Conservation (phyloP, 2,329 filamentous ascomycete genomes). For the Aschersonia sp. region DNA sequence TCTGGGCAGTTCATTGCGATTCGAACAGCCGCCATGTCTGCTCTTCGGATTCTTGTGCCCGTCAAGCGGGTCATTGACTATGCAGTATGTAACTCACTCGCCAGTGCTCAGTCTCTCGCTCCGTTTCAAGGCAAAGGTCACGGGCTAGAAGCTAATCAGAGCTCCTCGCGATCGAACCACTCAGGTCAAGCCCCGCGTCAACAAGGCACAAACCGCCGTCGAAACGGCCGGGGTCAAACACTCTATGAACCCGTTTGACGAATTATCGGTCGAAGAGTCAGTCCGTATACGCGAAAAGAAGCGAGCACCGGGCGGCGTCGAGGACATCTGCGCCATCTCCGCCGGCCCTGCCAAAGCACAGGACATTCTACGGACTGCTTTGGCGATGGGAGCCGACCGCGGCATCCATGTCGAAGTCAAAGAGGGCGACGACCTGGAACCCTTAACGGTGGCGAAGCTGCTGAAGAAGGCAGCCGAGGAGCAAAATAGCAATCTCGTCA, state of each 20-base stretch:
- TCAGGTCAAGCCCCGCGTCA: conserved; percentile 55
- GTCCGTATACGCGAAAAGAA: conserved; percentile 88
- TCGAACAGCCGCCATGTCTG: conserved; percentile 31
- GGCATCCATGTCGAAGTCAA: conserved; percentile 73
- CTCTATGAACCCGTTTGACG: conserved; percentile 98
- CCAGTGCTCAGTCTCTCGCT: not conserved
- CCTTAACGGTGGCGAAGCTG: conserved; percentile 83
- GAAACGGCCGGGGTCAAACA: conserved; percentile 91
- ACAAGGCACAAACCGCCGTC: conserved; percentile 68
- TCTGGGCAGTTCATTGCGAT: not conserved
- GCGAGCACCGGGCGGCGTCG: conserved; percentile 55
- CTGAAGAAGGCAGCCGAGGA: conserved; percentile 65
- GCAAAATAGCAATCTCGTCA: conserved; percentile 81
- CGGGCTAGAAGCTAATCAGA: not conserved
- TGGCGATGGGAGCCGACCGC: conserved; percentile 97
- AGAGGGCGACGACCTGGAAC: conserved; percentile 68
- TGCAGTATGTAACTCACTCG: conserved; percentile 36
- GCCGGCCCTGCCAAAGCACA: conserved; percentile 78
- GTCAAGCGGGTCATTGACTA: conserved; percentile 80
- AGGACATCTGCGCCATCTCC: conserved; percentile 82
- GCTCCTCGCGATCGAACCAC: conserved; percentile 3
- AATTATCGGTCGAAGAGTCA: conserved; percentile 93
- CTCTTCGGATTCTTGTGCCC: conserved; percentile 63
- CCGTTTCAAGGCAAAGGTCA: not conserved
- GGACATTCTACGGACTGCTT: conserved; percentile 85